phyloP scores from a whole-genome alignment of 768 basidiomycete species.

The Leccinum longicurvipes region DNA sequence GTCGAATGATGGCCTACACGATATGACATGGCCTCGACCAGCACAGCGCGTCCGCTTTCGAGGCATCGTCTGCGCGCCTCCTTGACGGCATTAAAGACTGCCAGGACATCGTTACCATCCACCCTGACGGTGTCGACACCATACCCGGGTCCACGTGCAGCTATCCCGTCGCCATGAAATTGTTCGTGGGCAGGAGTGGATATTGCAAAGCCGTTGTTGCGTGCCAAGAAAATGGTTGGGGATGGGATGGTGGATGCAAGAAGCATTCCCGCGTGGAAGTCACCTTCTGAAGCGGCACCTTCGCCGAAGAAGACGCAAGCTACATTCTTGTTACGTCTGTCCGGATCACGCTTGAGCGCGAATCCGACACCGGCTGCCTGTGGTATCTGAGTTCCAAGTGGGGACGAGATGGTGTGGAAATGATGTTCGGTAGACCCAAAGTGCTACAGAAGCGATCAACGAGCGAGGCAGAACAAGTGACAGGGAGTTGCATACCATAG shows the following conservation, averaged over 20 bases:
- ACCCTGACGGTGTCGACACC: slow-evolving; percentile 90
- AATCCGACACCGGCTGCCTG: slow-evolving; percentile 93
- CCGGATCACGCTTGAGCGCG: slow-evolving; percentile 76
- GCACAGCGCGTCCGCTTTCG: slow-evolving; percentile 77
- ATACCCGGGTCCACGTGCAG: slow-evolving; percentile 84
- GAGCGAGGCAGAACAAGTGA: not conserved
- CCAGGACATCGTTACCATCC: slow-evolving; percentile 90
- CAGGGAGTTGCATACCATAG: slow-evolving; percentile 55
- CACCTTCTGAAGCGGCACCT: slow-evolving; percentile 91
- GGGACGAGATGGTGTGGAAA: slow-evolving; percentile 93
- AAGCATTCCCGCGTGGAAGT: slow-evolving; percentile 90
- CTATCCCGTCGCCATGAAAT: slow-evolving; percentile 91
- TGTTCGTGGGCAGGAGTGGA: slow-evolving; percentile 89
- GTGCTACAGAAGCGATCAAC: slow-evolving; percentile 49
- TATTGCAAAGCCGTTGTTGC: slow-evolving; percentile 93
- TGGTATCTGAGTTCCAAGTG: slow-evolving; percentile 91
- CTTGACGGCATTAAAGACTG: slow-evolving; percentile 70
- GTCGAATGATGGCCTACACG: slow-evolving; percentile 94
- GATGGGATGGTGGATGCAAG: slow-evolving; percentile 74
- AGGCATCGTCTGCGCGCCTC: slow-evolving; percentile 71
- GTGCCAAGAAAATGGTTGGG: slow-evolving; percentile 69
- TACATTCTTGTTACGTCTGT: slow-evolving; percentile 63
- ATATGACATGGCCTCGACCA: slow-evolving; percentile 91
- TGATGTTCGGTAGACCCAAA: slow-evolving; percentile 82
- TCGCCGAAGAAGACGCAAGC: slow-evolving; percentile 93